Percentiles rank a stretch among this genome's conserved stretches.
phyloP scores from a whole-genome alignment of 2,329 filamentous ascomycete species.

The Teratosphaeria zuluensis region DNA sequence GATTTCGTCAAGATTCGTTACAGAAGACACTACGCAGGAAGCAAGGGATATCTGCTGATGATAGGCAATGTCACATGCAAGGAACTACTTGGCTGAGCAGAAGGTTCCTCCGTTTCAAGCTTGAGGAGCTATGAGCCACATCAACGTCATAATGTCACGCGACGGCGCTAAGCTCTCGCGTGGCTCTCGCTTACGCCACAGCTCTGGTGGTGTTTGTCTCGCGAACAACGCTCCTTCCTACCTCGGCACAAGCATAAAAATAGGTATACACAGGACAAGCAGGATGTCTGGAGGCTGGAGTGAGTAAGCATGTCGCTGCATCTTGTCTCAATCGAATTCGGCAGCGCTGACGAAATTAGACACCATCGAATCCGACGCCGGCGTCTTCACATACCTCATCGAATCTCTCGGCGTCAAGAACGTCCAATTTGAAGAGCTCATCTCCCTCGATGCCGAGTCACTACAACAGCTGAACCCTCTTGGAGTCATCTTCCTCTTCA shows the following conservation, averaged over 20 bases:
- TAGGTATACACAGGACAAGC: neutral
- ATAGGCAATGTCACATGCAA: neutral
- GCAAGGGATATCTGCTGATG: neutral
- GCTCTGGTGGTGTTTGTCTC: neutral
- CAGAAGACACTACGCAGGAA: neutral
- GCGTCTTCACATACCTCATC: slow-evolving; percentile 94
- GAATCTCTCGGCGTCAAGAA: slow-evolving; percentile 84
- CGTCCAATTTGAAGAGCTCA: slow-evolving; percentile 94
- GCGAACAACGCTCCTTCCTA: neutral
- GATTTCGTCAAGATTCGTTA: neutral
- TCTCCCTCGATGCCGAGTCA: slow-evolving; percentile 71
- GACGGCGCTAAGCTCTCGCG: neutral
- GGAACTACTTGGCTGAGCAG: neutral
- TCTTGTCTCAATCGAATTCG: neutral
- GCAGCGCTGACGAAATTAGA: slow-evolving; percentile 33
- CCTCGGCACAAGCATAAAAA: neutral
- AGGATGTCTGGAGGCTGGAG: slow-evolving; percentile 3
- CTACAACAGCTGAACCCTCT: slow-evolving; percentile 49
- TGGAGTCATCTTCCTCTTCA: slow-evolving; percentile 98
- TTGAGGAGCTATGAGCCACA: neutral
- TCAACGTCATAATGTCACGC: neutral
- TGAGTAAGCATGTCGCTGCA: slow-evolving; percentile 1
- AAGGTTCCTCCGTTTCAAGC: neutral
- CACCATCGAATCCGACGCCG: slow-evolving; percentile 26
- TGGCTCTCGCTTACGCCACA: neutral